Base-by-base conservation (phyloP, 108 stramenopile species). In the Discostella stelligeroides region DNA sequence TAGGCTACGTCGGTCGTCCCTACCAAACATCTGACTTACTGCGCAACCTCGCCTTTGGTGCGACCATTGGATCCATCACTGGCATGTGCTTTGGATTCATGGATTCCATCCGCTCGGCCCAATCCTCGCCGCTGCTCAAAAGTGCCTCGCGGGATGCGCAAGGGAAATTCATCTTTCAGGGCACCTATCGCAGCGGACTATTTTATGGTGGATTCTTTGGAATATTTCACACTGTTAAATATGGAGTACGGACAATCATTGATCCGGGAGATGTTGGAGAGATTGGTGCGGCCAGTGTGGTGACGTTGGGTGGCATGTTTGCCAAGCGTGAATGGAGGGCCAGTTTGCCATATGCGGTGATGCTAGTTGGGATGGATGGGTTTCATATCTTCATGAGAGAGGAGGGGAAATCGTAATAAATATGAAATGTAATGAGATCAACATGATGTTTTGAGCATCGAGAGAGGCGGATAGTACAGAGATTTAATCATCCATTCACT, bases 31-130 rank as follows among this genome's bases (percentile, higher is more conserved):
- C 68, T 29, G 88, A 93, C 27, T 59, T 93, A 3, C 78, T 89
- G 29, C 79, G 82, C 41, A 77, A 79, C 40, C 67, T 76, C 17
- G 92, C 92, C 1, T 94, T 94, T 74, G 92, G 92, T 25, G 87
- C 82, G 12, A 79, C 74, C 24, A 91, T 94, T 18, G 92, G 92
- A 2, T 72, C 80, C 24, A 90, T 94, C 57, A 94, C 92, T 1
- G 92, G 92, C 38, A 50, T 78, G 59, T 90, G 91, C 13, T 94
- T 94, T 80, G 92, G 92, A n/a, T 91, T 94, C 64, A 91, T 94
- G 90, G 92, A 94, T 78, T 83, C 87, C 9, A 89, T 94, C 80
- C 66, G 87, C 23, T 74, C 77, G 8, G 92, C 86, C 7, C 70
- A 79, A 21, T 83, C 88, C 29, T 86, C 86, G 5, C 15, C 40